phyloP scores from a whole-genome alignment of 352 stramenopile genomes.

The Pythium dissotocum region DNA sequence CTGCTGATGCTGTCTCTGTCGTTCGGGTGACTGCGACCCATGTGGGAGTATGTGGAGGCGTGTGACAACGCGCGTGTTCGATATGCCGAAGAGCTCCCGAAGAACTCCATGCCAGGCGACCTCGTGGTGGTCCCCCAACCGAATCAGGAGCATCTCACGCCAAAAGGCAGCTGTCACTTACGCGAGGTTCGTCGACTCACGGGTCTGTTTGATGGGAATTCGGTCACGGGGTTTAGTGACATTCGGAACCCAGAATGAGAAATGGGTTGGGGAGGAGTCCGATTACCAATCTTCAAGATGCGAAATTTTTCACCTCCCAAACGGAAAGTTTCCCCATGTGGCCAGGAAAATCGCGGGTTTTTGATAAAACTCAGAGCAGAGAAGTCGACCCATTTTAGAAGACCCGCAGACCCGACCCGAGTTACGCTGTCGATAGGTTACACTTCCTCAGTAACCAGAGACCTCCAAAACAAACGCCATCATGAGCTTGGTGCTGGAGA shows the following conservation, averaged over 20 bases:
- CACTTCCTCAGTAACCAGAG: background rate
- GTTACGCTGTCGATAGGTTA: background rate
- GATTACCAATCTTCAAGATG: slow-evolving; percentile 12
- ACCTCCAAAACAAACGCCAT: background rate
- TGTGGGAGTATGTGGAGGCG: background rate
- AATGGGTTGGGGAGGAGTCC: background rate
- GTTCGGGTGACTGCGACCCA: background rate
- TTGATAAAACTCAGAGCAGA: background rate
- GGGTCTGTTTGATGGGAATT: background rate
- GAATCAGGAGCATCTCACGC: background rate
- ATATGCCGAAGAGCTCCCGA: background rate
- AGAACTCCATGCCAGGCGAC: background rate
- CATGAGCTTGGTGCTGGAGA: slow-evolving; percentile 69
- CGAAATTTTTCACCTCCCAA: slow-evolving; percentile 5
- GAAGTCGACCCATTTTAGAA: background rate
- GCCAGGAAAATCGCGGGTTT: background rate
- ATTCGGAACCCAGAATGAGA: background rate
- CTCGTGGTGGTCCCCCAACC: background rate
- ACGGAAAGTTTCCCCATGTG: background rate
- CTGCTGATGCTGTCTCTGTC: slow-evolving; percentile 4
- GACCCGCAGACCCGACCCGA: background rate
- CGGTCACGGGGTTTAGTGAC: background rate
- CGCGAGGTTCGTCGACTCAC: background rate
- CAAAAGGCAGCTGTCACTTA: slow-evolving; percentile 1
- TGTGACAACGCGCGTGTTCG: background rate